Conservation (phyloP, 2,329 filamentous ascomycete species). For the Coniochaeta pulveracea region DNA sequence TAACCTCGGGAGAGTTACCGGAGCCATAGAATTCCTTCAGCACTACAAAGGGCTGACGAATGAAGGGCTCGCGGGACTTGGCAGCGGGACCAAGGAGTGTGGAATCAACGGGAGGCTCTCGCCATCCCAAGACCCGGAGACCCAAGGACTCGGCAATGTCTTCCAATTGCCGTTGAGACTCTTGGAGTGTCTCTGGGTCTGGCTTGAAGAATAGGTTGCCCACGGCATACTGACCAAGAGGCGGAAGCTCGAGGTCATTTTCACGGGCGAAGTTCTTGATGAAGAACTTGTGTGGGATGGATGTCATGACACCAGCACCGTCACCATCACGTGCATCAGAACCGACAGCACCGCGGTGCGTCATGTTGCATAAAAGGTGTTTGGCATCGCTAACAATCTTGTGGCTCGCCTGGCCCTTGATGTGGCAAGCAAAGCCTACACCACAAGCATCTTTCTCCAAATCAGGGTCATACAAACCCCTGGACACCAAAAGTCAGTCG, state of each 20-base stretch:
- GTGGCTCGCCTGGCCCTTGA: slow-evolving; percentile 94
- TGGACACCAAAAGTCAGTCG: slow-evolving; percentile 17
- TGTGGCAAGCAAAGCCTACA: slow-evolving; percentile 98
- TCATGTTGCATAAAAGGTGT: slow-evolving; percentile 98
- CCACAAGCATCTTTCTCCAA: slow-evolving; percentile 98
- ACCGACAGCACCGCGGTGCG: slow-evolving; percentile 94
- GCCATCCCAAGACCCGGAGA: slow-evolving; percentile 88
- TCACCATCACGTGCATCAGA: slow-evolving; percentile 97
- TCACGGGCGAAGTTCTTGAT: slow-evolving; percentile 95
- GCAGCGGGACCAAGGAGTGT: slow-evolving; percentile 86
- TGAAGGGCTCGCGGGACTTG: slow-evolving; percentile 85
- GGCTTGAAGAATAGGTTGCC: slow-evolving; percentile 99
- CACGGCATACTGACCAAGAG: slow-evolving; percentile 86
- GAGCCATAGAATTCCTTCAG: slow-evolving; percentile 74
- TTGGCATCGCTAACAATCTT: slow-evolving; percentile 98
- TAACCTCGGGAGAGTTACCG: slow-evolving; percentile 66
- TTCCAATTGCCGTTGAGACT: slow-evolving; percentile 89
- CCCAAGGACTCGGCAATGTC: slow-evolving; percentile 81
- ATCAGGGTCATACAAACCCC: slow-evolving; percentile 87
- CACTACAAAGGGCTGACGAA: slow-evolving; percentile 92
- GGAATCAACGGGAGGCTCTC: slow-evolving; percentile 88
- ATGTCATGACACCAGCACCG: slow-evolving; percentile 98
- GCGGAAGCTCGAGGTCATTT: slow-evolving; percentile 76
- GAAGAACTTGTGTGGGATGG: slow-evolving; percentile 96
- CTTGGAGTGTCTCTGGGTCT: slow-evolving; percentile 76